These are phyloP conservation scores for Naganishia vishniacii DNA, from an alignment of 768 basidiomycete genomes.

Conservation along the genomic window DNA sequence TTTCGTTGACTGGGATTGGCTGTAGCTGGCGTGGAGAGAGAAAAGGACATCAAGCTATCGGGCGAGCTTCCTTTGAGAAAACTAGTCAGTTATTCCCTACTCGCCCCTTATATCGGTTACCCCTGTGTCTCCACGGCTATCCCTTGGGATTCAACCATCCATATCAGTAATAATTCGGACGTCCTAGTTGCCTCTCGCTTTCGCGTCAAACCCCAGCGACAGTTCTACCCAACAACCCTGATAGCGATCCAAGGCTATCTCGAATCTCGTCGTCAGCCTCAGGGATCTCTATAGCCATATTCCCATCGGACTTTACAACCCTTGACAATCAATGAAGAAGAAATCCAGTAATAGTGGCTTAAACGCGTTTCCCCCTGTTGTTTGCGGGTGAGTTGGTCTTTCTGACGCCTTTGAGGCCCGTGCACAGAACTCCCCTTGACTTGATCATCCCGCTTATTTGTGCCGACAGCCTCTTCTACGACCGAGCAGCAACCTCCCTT, in stretches of 20 bases:
- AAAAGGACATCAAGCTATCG: too few species aligned
- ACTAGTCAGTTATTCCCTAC: neutral
- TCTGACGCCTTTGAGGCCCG: neutral
- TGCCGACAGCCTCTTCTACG: slow-evolving; percentile 5
- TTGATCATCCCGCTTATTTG: neutral
- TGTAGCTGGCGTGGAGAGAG: neutral
- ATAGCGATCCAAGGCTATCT: too few species aligned
- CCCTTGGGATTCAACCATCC: neutral
- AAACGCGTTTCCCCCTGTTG: slow-evolving; percentile 19
- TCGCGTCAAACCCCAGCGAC: too few species aligned
- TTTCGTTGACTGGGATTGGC: slow-evolving; percentile 4
- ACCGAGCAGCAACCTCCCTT: slow-evolving; percentile 21
- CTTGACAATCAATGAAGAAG: slow-evolving; percentile 28
- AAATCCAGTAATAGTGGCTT: slow-evolving; percentile 29
- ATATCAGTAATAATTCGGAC: neutral
- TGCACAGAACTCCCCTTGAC: neutral
- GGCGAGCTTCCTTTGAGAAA: neutral
- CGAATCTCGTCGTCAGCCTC: too few species aligned
- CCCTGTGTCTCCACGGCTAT: neutral
- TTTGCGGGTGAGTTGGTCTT: slow-evolving; percentile 22
- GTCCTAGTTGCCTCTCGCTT: neutral
- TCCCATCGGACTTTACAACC: slow-evolving; percentile 4
- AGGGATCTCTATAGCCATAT: neutral
- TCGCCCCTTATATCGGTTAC: neutral
- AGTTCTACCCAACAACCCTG: too few species aligned